Conservation (phyloP, 2,329 filamentous ascomycete species). For the Colletotrichum spaethianum region DNA sequence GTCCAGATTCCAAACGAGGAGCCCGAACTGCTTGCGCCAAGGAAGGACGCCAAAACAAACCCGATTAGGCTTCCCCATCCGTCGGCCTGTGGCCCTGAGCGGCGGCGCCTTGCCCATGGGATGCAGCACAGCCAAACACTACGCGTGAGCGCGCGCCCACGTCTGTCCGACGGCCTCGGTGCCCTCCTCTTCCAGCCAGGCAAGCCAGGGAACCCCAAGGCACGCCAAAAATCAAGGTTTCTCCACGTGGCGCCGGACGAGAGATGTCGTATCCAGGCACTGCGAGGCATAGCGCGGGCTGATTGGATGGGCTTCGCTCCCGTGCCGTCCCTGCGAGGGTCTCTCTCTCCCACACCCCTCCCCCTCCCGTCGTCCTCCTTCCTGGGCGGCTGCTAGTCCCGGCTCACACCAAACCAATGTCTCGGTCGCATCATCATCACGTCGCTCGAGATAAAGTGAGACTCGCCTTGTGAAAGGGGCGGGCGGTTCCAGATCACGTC, state of each 20-base stretch:
- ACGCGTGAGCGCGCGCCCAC: neutral
- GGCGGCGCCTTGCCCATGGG: neutral
- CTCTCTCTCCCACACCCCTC: too few relatives aligned
- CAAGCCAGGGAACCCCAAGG: too few relatives aligned
- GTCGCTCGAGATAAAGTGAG: neutral
- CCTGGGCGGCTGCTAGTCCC: neutral
- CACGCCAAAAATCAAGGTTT: conserved; percentile 5
- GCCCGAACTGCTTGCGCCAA: neutral
- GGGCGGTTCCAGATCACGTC: neutral
- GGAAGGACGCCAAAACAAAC: neutral
- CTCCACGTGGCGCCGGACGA: conserved; percentile 4
- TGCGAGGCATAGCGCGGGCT: neutral
- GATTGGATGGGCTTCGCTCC: neutral
- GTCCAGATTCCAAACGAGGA: neutral
- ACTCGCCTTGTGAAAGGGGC: neutral
- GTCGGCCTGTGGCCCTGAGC: neutral
- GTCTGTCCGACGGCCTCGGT: conserved; percentile 4
- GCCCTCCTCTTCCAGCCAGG: too few relatives aligned
- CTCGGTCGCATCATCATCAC: neutral
- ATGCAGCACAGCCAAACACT: neutral
- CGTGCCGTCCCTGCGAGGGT: neutral
- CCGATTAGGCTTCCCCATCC: neutral
- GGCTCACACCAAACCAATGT: neutral
- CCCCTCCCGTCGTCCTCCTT: too few relatives aligned
- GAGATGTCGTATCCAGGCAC: neutral